These are phyloP conservation scores for Cucurbita maxima DNA, from an alignment of 306 rosid genomes.

Conservation along the genomic window DNA sequence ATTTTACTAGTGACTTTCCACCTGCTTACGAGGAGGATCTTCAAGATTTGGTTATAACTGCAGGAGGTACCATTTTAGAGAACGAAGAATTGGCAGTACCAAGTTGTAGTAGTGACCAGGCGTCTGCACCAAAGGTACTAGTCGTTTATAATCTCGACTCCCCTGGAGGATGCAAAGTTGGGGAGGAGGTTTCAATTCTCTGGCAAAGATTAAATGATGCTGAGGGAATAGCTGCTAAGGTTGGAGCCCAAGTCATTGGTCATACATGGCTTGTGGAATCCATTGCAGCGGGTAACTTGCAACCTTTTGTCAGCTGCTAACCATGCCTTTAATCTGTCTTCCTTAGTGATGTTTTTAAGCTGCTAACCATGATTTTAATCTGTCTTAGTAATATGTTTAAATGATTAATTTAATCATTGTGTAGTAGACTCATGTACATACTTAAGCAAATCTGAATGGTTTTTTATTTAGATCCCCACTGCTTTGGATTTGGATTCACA, in stretches of 20 bases:
- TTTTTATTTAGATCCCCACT: neutral
- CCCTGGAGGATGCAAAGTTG: slow-evolving; percentile 59
- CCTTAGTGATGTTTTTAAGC: slow-evolving; percentile 4
- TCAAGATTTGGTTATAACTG: slow-evolving; percentile 44
- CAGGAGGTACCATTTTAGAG: slow-evolving; percentile 47
- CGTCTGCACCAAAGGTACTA: slow-evolving; percentile 19
- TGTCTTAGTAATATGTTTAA: neutral
- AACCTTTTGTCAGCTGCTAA: slow-evolving; percentile 38
- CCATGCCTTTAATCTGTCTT: neutral
- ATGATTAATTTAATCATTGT: neutral
- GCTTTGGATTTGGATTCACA: neutral
- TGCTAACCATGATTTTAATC: slow-evolving; percentile 14
- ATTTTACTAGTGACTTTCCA: slow-evolving; percentile 59
- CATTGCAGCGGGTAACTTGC: slow-evolving; percentile 55
- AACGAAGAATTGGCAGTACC: slow-evolving; percentile 26
- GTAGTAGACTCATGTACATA: neutral
- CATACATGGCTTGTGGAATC: slow-evolving; percentile 90
- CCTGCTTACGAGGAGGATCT: slow-evolving; percentile 44
- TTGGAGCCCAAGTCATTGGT: slow-evolving; percentile 46
- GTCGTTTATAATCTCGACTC: slow-evolving; percentile 74
- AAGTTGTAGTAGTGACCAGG: slow-evolving; percentile 8
- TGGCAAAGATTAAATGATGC: slow-evolving; percentile 76
- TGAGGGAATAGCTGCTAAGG: slow-evolving; percentile 43
- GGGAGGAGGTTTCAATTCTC: slow-evolving; percentile 69
- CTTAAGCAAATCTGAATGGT: neutral